phyloP scores from a whole-genome alignment of 73 alveolate species.

The Loxodes magnus region DNA sequence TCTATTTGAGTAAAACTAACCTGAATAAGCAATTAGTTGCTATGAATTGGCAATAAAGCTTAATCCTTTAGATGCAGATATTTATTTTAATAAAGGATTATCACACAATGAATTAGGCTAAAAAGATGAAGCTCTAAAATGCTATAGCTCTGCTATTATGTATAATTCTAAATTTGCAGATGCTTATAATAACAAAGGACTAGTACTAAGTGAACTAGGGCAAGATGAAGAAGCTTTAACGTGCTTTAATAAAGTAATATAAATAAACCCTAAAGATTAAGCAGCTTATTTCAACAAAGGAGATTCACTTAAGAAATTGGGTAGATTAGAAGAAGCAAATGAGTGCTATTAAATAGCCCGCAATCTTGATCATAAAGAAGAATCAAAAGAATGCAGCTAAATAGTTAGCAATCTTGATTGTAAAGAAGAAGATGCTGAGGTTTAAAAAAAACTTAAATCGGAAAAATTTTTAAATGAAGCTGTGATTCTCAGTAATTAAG shows the following conservation, averaged over 20 bases:
- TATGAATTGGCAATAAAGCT: neutral
- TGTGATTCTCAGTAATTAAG: too few relatives aligned
- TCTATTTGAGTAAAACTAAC: neutral
- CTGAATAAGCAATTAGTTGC: neutral
- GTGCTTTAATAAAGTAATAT: neutral
- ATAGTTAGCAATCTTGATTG: neutral
- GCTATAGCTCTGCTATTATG: neutral
- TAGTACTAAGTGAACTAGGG: neutral
- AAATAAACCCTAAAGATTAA: neutral
- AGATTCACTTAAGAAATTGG: too few relatives aligned
- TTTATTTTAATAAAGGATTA: neutral
- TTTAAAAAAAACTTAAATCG: too few relatives aligned
- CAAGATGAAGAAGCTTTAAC: neutral
- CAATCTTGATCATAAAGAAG: neutral
- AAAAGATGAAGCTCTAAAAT: neutral
- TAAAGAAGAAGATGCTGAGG: too few relatives aligned
- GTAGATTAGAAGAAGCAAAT: too few relatives aligned
- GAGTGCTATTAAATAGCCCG: neutral
- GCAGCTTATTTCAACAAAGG: neutral
- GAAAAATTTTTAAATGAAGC: too few relatives aligned
- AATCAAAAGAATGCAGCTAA: neutral
- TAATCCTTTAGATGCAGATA: neutral
- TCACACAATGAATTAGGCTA: neutral
- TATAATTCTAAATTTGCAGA: neutral
- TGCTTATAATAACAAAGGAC: neutral